These are phyloP conservation scores for Xerocomellus amylosporus DNA, from an alignment of 768 basidiomycete genomes.

Conservation along the genomic window DNA sequence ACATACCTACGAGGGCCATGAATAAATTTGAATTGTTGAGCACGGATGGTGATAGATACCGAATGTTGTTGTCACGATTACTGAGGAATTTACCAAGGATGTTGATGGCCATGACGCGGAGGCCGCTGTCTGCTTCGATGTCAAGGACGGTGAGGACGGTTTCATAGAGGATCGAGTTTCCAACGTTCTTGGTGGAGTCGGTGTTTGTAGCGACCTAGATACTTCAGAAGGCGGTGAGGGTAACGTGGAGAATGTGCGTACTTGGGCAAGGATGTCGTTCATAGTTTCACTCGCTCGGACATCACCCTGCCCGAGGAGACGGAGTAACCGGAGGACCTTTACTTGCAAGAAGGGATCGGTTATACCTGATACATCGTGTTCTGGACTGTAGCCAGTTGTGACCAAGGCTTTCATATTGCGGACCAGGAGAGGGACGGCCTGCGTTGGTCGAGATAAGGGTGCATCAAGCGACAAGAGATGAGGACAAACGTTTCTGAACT, in stretches of 20 bases:
- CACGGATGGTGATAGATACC: constrained; percentile 49
- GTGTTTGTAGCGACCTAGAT: constrained; percentile 96
- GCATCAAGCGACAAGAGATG: constrained; percentile 2
- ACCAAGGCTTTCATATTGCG: constrained; percentile 92
- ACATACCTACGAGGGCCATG: constrained; percentile 66
- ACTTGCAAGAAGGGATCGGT: constrained; percentile 95
- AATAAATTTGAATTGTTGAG: constrained; percentile 1
- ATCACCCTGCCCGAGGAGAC: constrained; percentile 85
- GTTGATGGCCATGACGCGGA: constrained; percentile 99
- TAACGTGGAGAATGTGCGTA: constrained; percentile 26
- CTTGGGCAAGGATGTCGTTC: constrained; percentile 98
- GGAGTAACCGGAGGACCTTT: constrained; percentile 85
- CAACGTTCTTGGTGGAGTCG: constrained; percentile 95
- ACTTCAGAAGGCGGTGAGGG: background rate
- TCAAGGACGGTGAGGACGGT: constrained; percentile 95
- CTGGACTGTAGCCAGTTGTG: constrained; percentile 96
- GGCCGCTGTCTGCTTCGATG: constrained; percentile 92
- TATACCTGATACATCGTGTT: constrained; percentile 99
- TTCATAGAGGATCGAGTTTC: constrained; percentile 97
- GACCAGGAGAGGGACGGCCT: constrained; percentile 93
- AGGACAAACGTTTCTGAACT: constrained; percentile 80
- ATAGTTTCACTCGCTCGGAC: constrained; percentile 88
- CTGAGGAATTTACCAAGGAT: constrained; percentile 97
- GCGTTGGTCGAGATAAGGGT: constrained; percentile 8
- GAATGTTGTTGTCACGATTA: constrained; percentile 98